Percentiles rank a stretch among this genome's conserved stretches.
These are phyloP conservation scores for Elymus sibiricus DNA, from an alignment of 176 grass and related monocot genomes.

Conservation along the genomic window DNA sequence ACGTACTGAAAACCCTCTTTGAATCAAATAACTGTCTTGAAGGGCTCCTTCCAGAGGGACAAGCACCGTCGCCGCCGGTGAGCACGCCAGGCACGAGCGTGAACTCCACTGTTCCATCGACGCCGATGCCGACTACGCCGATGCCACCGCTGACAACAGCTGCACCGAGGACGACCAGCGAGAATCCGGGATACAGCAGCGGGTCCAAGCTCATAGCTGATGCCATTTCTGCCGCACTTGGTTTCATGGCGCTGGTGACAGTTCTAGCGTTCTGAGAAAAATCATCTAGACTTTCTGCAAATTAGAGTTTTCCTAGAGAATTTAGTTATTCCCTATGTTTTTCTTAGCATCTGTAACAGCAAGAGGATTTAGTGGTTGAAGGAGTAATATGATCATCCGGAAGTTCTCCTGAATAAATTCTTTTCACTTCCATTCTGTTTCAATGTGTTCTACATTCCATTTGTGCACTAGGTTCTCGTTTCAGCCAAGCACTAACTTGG, in stretches of 20 bases:
- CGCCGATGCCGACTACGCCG: background rate
- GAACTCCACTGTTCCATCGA: conserved; percentile 26
- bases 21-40: background rate
- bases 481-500: background rate
- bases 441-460: background rate
- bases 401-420: background rate
- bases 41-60: conserved; percentile 26
- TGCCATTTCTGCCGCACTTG: conserved; percentile 16
- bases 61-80: conserved; percentile 23
- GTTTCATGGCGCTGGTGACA: conserved; percentile 28
- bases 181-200: conserved; percentile 40
- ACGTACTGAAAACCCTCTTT: background rate
- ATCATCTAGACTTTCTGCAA: background rate
- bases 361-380: background rate
- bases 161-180: conserved; percentile 41
- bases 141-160: conserved; percentile 16
- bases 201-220: conserved; percentile 30
- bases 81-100: background rate
- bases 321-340: background rate
- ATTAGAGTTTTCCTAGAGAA: conserved; percentile 11
- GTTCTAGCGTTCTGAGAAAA: conserved; percentile 39
- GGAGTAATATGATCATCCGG: background rate
- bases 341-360: conserved; percentile 5
- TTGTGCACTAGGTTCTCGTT: conserved; percentile 6
- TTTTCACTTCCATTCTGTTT: background rate